Evolutionary conservation across 352 stramenopile genomes (phyloP).

Genomic region (Phytophthora litchii): DNA sequence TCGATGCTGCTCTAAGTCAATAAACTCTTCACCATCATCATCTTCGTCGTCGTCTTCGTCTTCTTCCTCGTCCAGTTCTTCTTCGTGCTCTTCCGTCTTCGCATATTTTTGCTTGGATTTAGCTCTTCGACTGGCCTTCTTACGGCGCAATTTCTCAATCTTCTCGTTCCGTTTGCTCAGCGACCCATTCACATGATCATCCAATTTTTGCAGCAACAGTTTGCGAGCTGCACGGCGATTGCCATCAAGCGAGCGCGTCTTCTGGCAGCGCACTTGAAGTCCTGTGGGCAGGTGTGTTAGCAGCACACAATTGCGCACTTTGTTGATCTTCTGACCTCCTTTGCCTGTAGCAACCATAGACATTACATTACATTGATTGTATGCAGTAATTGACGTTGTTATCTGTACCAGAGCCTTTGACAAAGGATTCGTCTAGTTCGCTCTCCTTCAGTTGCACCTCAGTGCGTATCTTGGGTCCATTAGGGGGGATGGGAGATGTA

Average conservation of each 20-base stretch:
- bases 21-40: slow-evolving; percentile 15
- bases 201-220: slow-evolving; percentile 73
- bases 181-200: slow-evolving; percentile 72
- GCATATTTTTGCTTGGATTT: slow-evolving; percentile 71
- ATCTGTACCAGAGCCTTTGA: slow-evolving; percentile 77
- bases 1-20: slow-evolving; percentile 38
- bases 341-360: slow-evolving; percentile 47
- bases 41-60: slow-evolving; percentile 17
- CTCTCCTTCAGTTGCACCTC: slow-evolving; percentile 57
- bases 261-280: slow-evolving; percentile 77
- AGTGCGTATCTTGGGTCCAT: slow-evolving; percentile 8
- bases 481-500: too few relatives aligned
- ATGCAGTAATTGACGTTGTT: background rate
- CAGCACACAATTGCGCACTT: slow-evolving; percentile 89
- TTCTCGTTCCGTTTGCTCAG: slow-evolving; percentile 66
- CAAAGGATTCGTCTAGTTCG: slow-evolving; percentile 82
- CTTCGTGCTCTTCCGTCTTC: slow-evolving; percentile 14
- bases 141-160: slow-evolving; percentile 69
- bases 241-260: slow-evolving; percentile 80
- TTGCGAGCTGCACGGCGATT: slow-evolving; percentile 79
- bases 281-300: slow-evolving; percentile 85
- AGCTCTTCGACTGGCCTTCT: slow-evolving; percentile 62
- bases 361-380: background rate
- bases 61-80: slow-evolving; percentile 8
- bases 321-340: slow-evolving; percentile 93